Base-by-base conservation (phyloP, 805 yeast genomes). In the Yarrowia hollandica region DNA sequence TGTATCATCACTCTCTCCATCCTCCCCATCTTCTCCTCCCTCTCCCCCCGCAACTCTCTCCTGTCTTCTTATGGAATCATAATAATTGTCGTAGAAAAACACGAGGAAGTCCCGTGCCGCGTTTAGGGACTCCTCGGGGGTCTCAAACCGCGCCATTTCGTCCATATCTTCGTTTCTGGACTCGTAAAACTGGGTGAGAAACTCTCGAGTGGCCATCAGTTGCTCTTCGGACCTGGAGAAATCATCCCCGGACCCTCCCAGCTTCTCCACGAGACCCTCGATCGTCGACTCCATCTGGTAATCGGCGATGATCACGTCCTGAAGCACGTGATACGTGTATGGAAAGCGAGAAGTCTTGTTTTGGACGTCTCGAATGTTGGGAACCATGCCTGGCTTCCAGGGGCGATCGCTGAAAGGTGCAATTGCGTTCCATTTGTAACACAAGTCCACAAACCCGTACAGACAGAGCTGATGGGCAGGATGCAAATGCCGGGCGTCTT, bases 381-480 rank as follows among this genome's bases (percentile, higher is more conserved):
- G 55, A 7, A 48, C 33, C 55, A 31, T 31, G 14, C 55, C 55
- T 1, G 55, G 55, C 6, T 33, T n/a, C 55, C 55, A 48, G 2
- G 8, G 30, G 1, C 55, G 55, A 4, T 48, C 55, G 10, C 39
- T 33, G 30, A 31, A 31, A 11, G 55, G 55, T 0, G 39, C 38
- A 33, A 48, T 22, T 11, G 21, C 22, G 39, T 48, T 48, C 55
- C 55, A 48, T 22, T 31, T 31, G 38, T 33, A 33, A 14, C 38
- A 48, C 16, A 48, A 30, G 23, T 48, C 55, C 15, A 48, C 55
- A 31, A 48, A 31, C 1, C 55, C 55, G 16, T 48, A 48, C 8
- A 48, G 39, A 31, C 55, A 48, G 21, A 48, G 55, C 31, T 48
- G 55, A 12, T 48, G 55, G n/a, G 55, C 55, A 2, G 55, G 55